phyloP scores from a whole-genome alignment of 257 asterid genomes.

The Solanum chiquidenum region DNA sequence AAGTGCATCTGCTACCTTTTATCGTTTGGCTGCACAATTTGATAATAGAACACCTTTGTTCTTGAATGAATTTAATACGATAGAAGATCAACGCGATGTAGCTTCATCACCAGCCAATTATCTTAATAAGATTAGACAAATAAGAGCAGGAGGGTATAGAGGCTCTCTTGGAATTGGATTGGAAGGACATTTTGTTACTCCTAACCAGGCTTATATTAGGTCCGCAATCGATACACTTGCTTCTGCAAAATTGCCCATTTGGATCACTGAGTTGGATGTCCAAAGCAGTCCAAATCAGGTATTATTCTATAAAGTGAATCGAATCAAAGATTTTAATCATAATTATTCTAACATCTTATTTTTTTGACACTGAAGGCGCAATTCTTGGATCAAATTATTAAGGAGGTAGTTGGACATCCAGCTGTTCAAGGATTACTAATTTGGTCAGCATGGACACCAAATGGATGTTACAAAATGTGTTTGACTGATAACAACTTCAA shows the following conservation, averaged over 20 bases:
- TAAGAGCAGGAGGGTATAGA: slow-evolving; percentile 19
- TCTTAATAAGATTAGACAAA: slow-evolving; percentile 26
- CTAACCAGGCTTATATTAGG: slow-evolving; percentile 33
- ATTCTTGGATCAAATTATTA: slow-evolving; percentile 29
- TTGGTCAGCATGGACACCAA: slow-evolving; percentile 47
- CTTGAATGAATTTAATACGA: slow-evolving; percentile 54
- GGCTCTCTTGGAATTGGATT: slow-evolving; percentile 32
- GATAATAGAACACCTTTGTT: slow-evolving; percentile 37
- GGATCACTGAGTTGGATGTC: slow-evolving; percentile 73
- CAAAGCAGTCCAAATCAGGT: slow-evolving; percentile 30
- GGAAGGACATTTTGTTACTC: slow-evolving; percentile 26
- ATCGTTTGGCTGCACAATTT: slow-evolving; percentile 13
- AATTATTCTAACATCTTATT: neutral
- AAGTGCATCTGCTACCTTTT: slow-evolving; percentile 24
- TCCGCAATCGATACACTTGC: slow-evolving; percentile 39
- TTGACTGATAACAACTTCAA: slow-evolving; percentile 43
- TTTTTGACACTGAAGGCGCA: slow-evolving; percentile 12
- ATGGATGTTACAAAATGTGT: slow-evolving; percentile 53
- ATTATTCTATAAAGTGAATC: neutral
- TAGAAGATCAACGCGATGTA: slow-evolving; percentile 33
- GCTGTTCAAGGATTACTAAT: slow-evolving; percentile 31
- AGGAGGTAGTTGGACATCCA: slow-evolving; percentile 35
- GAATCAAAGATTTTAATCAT: neutral
- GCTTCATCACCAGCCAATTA: slow-evolving; percentile 32
- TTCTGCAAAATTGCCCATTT: slow-evolving; percentile 39